These are phyloP conservation scores for Venturia pyrina DNA, from an alignment of 2,329 filamentous ascomycete species.

Conservation along the genomic window DNA sequence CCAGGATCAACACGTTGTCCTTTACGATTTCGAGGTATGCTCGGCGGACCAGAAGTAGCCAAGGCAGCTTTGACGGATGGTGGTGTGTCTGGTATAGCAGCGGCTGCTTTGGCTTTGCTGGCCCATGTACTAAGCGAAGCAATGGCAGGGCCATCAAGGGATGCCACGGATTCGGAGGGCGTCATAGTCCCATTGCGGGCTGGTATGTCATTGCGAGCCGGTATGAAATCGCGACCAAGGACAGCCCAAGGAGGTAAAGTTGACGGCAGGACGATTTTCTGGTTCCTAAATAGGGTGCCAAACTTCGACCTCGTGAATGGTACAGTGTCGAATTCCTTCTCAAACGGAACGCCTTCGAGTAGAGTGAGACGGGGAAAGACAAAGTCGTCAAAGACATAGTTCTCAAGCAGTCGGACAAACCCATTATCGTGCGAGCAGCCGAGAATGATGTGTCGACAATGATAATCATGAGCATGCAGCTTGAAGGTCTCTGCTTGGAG, in stretches of 20 bases:
- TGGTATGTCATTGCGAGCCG: slow-evolving; percentile 3
- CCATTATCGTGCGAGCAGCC: slow-evolving; percentile 49
- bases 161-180: slow-evolving; percentile 7
- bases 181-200: background rate
- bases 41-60: slow-evolving; percentile 24
- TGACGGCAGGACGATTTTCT: slow-evolving; percentile 7
- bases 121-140: slow-evolving; percentile 2
- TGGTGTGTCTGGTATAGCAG: slow-evolving; percentile 16
- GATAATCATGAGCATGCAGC: slow-evolving; percentile 45
- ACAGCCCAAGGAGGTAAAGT: background rate
- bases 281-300: slow-evolving; percentile 39
- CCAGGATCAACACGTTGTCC: slow-evolving; percentile 50
- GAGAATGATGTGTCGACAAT: slow-evolving; percentile 51
- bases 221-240: background rate
- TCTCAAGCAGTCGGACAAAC: slow-evolving; percentile 43
- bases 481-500: slow-evolving; percentile 42
- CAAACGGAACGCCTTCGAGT: slow-evolving; percentile 47
- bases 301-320: slow-evolving; percentile 44
- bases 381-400: slow-evolving; percentile 35
- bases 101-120: background rate
- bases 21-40: slow-evolving; percentile 46
- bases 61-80: slow-evolving; percentile 24
- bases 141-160: background rate
- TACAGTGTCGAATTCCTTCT: slow-evolving; percentile 36
- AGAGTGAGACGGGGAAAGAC: slow-evolving; percentile 42